Evolutionary conservation across 2,329 filamentous ascomycete genomes (phyloP), one percentile per base, ranked within the genome.

Genomic region (Ilyonectria destructans): DNA sequence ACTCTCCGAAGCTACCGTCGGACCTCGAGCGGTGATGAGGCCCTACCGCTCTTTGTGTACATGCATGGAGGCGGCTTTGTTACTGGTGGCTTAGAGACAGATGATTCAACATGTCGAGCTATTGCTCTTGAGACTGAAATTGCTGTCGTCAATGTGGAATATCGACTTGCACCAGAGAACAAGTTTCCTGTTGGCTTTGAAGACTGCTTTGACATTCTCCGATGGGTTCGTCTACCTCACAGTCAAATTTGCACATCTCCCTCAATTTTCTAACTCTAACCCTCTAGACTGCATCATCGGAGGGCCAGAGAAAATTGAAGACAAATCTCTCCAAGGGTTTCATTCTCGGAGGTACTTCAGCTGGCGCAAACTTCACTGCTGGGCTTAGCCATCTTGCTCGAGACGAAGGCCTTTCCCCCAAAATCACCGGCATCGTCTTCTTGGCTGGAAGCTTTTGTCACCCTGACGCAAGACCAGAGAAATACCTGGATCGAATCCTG

Each of bases 331-430:
- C 74, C 5, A 80, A 79, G 59, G 85, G 85, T 9, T 85, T 88
- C 68, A 79, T 87, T n/a, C 74, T 88, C 0, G 84, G 85, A 9
- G 86, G 86, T 19, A 84, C 82, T 6, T 86, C 83, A 2, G 85
- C 85, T 0, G 86, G 86, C 4, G 86, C 83, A n/a, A 87, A 87
- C 71, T 82, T 88, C 62, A 80, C 85, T 0, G 82, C 83, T 0
- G 83, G 83, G 0, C 79, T 87, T 1, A 80, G 84, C 1, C 82
- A 86, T 59, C 69, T 83, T 0, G 80, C 83, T 6, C 80, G 81
- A 0, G 68, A 74, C 3, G 80, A 82, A 40, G 76, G 77, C 1
- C 74, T 85, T 6, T 68, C 74, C 0, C 83, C 84, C 1, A 78
- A 78, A 0, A 74, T 88, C 10, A 87, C 85, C 0, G 85, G 85